phyloP scores from a whole-genome alignment of 2,329 filamentous ascomycete genomes.

The Ophiostoma montium region DNA sequence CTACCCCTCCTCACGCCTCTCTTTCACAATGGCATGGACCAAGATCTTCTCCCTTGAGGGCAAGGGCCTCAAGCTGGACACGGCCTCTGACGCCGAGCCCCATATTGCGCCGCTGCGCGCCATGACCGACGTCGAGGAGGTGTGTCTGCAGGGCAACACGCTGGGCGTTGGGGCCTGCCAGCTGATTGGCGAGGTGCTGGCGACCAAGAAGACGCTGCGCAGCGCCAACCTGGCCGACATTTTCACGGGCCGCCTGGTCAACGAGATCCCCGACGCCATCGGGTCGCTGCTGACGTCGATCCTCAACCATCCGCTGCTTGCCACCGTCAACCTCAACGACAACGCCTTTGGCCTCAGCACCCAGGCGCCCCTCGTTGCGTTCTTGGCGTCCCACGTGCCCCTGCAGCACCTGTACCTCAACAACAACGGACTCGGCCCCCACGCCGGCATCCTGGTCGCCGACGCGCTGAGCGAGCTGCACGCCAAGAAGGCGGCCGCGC shows the following conservation, averaged over 20 bases:
- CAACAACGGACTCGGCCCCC: slow-evolving; percentile 93
- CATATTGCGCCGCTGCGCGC: slow-evolving; percentile 64
- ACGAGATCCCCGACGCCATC: slow-evolving; percentile 85
- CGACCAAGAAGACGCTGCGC: slow-evolving; percentile 71
- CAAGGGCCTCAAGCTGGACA: slow-evolving; percentile 84
- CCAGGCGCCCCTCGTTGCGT: slow-evolving; percentile 80
- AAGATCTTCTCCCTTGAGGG: slow-evolving; percentile 84
- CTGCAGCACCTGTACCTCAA: slow-evolving; percentile 92
- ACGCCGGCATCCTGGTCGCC: slow-evolving; percentile 78
- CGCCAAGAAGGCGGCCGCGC: slow-evolving; percentile 66
- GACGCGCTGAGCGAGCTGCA: slow-evolving; percentile 75
- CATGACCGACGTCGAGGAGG: slow-evolving; percentile 65
- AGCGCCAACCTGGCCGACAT: slow-evolving; percentile 89
- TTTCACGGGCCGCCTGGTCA: slow-evolving; percentile 86
- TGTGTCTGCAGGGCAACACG: slow-evolving; percentile 81
- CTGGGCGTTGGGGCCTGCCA: slow-evolving; percentile 80
- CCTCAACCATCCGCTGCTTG: slow-evolving; percentile 70
- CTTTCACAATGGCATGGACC: slow-evolving; percentile 38
- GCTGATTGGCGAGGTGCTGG: slow-evolving; percentile 67
- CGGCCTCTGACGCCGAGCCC: slow-evolving; percentile 69
- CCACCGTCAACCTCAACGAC: slow-evolving; percentile 90
- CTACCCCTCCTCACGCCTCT: too few relatives aligned
- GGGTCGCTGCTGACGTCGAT: slow-evolving; percentile 74
- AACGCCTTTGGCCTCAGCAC: slow-evolving; percentile 97
- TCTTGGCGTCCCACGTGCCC: slow-evolving; percentile 75